Percentiles rank a stretch among this genome's conserved stretches.
Evolutionary conservation across 129 eudicot species (phyloP).

Genomic region (Rutidosis leptorrhynchoides): DNA sequence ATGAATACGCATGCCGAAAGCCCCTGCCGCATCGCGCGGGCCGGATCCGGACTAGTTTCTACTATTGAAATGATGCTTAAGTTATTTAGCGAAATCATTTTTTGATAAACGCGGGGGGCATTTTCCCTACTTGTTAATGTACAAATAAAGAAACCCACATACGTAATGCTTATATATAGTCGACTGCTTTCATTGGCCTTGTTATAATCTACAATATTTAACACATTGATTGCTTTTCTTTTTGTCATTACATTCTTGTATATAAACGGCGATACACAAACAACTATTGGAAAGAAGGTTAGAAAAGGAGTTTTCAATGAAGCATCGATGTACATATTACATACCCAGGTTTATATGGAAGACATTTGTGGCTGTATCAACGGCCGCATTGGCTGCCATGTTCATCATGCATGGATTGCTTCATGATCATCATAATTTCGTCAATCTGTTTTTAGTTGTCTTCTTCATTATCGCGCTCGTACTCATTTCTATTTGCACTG

Average conservation of each 20-base stretch:
- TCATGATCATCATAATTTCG: constrained; percentile 15
- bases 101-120: too few relatives aligned
- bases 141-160: background rate
- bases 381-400: constrained; percentile 23
- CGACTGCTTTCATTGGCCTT: background rate
- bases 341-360: constrained; percentile 32
- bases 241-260: background rate
- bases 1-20: too few relatives aligned
- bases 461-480: constrained; percentile 20
- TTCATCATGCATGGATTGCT: constrained; percentile 26
- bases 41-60: too few relatives aligned
- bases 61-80: too few relatives aligned
- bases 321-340: constrained; percentile 28
- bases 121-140: too few relatives aligned
- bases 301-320: constrained; percentile 8
- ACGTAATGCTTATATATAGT: background rate
- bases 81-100: too few relatives aligned
- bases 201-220: background rate
- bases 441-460: constrained; percentile 23
- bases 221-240: background rate
- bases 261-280: background rate
- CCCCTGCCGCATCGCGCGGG: too few relatives aligned
- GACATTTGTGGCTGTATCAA: constrained; percentile 21
- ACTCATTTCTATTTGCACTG: constrained; percentile 21
- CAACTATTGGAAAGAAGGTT: background rate